Percentiles rank a stretch among this genome's conserved stretches.
These are phyloP conservation scores for Tardiomyces blankii DNA, from an alignment of 1,139 yeast genomes.

Conservation along the genomic window DNA sequence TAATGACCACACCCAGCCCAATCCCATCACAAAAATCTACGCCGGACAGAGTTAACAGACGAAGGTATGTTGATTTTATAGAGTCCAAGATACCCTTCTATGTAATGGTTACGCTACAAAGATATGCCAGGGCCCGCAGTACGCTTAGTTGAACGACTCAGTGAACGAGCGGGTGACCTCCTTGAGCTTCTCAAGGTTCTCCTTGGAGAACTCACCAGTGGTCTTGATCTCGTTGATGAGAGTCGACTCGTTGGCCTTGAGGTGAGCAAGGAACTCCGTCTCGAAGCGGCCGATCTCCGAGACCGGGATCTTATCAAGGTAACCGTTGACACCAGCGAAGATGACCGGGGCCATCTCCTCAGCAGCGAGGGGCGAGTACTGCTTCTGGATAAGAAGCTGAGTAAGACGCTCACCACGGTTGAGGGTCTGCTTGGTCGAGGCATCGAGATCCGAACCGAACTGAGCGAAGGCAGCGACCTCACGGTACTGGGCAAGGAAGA, in stretches of 20 bases:
- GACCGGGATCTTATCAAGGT: constrained; percentile 79
- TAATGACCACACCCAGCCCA: no score
- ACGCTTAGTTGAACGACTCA: constrained; percentile 11
- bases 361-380: constrained; percentile 93
- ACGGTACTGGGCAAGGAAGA: constrained; percentile 99
- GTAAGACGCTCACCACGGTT: constrained; percentile 99
- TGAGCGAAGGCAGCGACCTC: constrained; percentile 99
- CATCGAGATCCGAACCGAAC: constrained; percentile 99
- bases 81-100: not conserved
- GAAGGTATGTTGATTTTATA: not conserved
- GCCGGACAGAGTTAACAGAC: no score
- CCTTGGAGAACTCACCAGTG: constrained; percentile 87
- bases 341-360: constrained; percentile 99
- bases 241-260: constrained; percentile 82
- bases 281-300: constrained; percentile 88
- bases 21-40: no score
- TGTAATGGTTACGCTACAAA: no score
- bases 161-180: constrained; percentile 77
- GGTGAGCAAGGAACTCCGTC: constrained; percentile 73
- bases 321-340: constrained; percentile 99
- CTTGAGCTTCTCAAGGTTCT: constrained; percentile 78
- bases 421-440: constrained; percentile 98
- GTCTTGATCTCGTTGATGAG: constrained; percentile 75
- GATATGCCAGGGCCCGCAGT: no score
- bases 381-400: constrained; percentile 96